A percentile compares a stretch with the other conserved stretches of the same genome.
Evolutionary conservation across 768 basidiomycete genomes (phyloP).

Genomic region (Serendipita sp.): DNA sequence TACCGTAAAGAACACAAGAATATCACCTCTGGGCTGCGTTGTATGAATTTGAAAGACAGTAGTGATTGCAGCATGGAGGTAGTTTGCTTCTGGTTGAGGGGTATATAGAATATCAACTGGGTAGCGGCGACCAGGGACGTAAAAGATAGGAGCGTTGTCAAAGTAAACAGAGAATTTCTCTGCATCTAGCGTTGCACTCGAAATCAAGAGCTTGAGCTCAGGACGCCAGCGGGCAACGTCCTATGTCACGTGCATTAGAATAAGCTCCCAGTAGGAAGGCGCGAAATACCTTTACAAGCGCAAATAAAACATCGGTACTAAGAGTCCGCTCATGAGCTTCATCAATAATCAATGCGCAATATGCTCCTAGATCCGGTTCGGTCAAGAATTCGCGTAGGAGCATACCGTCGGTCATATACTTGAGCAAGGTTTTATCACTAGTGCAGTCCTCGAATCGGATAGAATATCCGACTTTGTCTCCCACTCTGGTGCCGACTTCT

Average conservation of each 20-base stretch:
- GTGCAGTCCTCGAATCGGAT: slow-evolving; percentile 99
- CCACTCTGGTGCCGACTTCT: slow-evolving; percentile 94
- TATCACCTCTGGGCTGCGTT: slow-evolving; percentile 93
- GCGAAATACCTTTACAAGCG: slow-evolving; percentile 73
- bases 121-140: slow-evolving; percentile 89
- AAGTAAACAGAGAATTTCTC: slow-evolving; percentile 98
- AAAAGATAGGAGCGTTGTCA: slow-evolving; percentile 88
- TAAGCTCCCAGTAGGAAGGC: background rate
- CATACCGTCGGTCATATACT: slow-evolving; percentile 99
- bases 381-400: slow-evolving; percentile 91
- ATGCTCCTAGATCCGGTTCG: slow-evolving; percentile 90
- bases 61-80: slow-evolving; percentile 94
- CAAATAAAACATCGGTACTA: slow-evolving; percentile 96
- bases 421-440: slow-evolving; percentile 94
- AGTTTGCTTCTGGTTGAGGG: slow-evolving; percentile 97
- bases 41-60: slow-evolving; percentile 99
- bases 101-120: slow-evolving; percentile 99
- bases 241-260: slow-evolving; percentile 23
- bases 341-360: slow-evolving; percentile 90
- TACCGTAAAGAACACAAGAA: slow-evolving; percentile 92
- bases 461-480: slow-evolving; percentile 98
- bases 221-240: slow-evolving; percentile 95
- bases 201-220: slow-evolving; percentile 82
- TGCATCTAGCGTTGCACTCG: slow-evolving; percentile 89
- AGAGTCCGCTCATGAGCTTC: slow-evolving; percentile 97